These are phyloP conservation scores for Ceratobasidium sp. DNA, from an alignment of 1,284 basidiomycete species.

Conservation along the genomic window DNA sequence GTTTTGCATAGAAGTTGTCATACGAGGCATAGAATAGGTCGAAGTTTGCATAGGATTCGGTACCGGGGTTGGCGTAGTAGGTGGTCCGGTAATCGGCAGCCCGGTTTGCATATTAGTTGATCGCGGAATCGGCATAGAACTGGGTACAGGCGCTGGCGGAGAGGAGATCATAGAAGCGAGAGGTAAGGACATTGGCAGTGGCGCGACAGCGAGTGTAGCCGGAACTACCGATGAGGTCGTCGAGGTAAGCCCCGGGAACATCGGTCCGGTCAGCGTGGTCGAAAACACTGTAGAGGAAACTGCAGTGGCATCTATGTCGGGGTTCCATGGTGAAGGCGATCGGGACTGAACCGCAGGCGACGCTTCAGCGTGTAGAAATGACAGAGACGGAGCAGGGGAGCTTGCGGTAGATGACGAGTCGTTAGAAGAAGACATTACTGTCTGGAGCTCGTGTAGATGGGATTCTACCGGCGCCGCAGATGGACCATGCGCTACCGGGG, in stretches of 20 bases:
- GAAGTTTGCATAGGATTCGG: background rate
- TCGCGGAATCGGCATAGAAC: background rate
- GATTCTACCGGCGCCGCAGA: background rate
- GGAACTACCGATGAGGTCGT: background rate
- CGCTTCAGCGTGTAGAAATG: background rate
- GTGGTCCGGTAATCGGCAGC: background rate
- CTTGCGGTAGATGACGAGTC: background rate
- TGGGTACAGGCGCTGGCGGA: background rate
- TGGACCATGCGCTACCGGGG: background rate
- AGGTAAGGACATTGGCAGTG: background rate
- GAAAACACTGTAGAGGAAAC: background rate
- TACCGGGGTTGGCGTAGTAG: background rate
- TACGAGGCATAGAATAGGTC: background rate
- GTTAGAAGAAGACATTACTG: background rate
- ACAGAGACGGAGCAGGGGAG: background rate
- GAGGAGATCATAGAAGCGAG: background rate
- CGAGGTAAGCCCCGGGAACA: constrained; percentile 4
- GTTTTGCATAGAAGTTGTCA: background rate
- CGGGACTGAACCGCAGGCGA: background rate
- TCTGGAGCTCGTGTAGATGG: background rate
- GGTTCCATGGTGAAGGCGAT: background rate
- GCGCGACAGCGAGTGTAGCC: background rate
- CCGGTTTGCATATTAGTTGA: background rate
- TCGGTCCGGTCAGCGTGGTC: background rate
- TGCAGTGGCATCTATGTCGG: background rate